Base-by-base conservation (phyloP, 441 rosid species). In the Geranium incanum region DNA sequence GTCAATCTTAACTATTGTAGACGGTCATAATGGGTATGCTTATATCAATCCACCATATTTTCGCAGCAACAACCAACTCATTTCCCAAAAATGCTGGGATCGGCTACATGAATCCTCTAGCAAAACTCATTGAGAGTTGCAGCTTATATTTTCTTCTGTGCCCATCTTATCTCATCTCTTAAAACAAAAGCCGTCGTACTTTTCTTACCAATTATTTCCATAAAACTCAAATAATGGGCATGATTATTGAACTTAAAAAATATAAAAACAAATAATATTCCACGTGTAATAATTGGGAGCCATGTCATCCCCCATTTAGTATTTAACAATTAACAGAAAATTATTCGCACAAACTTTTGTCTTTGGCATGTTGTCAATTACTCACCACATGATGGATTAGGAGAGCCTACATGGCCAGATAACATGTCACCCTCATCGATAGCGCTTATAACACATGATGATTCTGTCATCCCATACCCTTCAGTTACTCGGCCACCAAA, bases 401-500 rank as follows among this genome's bases (percentile, higher is more conserved):
- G 99, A 86, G 95, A 86, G 69, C 99, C 99, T 79, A 95, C 97
- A 78, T 95, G 99, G 69, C 97, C 99, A 69, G 75, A 71, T 71
- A 83, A 82, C 84, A 77, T 87, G 87, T 95, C 99, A 78, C 84
- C 78, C 82, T 80, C 93, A 45, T 95, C 91, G 82, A 89, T 82
- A 55, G 85, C 65, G 77, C 84, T 85, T 81, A 95, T 87, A 68
- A 84, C 84, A 78, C 97, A 89, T 55, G 99, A 86, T 41, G 95
- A 91, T 83, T 95, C 99, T 2, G 99, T 95, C 99, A 95, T 95
- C 79, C 99, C 99, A 81, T 95, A 95, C 73, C 99, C 99, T 83
- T 95, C 98, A 15, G 72, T 1, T 71, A 95, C 85, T 6, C 73
- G 80, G 66, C 95, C 89, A 71, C 97, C 91, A 81, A 95, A 89